Conservation (phyloP, 2,329 filamentous ascomycete genomes). For the Stachybotrys echinatus region DNA sequence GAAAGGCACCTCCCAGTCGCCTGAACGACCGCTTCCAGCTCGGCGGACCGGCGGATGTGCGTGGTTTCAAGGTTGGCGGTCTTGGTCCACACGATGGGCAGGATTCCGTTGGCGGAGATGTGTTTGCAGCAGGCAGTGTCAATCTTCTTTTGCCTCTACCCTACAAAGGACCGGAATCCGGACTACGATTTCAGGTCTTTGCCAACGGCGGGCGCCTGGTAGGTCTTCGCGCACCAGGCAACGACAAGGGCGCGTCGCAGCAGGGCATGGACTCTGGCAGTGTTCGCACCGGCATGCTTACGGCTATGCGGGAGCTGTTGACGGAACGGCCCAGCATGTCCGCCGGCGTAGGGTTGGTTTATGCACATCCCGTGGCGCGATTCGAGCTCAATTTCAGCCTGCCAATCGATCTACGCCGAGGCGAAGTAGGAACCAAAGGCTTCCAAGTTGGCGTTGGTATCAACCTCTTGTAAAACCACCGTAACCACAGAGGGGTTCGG, state of each 20-base stretch:
- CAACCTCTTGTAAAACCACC: constrained; percentile 69
- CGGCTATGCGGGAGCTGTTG: constrained; percentile 64
- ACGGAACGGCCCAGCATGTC: constrained; percentile 78
- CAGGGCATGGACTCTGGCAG: constrained; percentile 32
- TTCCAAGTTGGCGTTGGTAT: constrained; percentile 94
- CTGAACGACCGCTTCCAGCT: constrained; percentile 95
- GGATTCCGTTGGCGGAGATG: constrained; percentile 85
- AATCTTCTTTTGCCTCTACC: constrained; percentile 84
- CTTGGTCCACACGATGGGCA: constrained; percentile 81
- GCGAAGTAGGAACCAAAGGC: constrained; percentile 86
- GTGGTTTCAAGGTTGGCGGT: constrained; percentile 86
- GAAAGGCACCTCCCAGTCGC: constrained; percentile 61
- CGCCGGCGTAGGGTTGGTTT: constrained; percentile 85
- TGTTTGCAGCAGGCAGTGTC: constrained; percentile 84
- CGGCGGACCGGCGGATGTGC: constrained; percentile 88
- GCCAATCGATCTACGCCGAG: constrained; percentile 73
- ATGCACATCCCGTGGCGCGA: constrained; percentile 86
- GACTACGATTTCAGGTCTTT: constrained; percentile 83
- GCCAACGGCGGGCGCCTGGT: constrained; percentile 85
- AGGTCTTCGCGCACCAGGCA: constrained; percentile 59
- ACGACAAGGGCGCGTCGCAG: constrained; percentile 32
- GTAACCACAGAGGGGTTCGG: background rate
- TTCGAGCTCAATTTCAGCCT: constrained; percentile 96
- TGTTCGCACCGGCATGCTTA: constrained; percentile 48
- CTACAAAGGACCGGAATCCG: constrained; percentile 72